A percentile compares a stretch with the other conserved stretches of the same genome.
These are phyloP conservation scores for Sporothrix phasma DNA, from an alignment of 2,329 filamentous ascomycete species.

Conservation along the genomic window DNA sequence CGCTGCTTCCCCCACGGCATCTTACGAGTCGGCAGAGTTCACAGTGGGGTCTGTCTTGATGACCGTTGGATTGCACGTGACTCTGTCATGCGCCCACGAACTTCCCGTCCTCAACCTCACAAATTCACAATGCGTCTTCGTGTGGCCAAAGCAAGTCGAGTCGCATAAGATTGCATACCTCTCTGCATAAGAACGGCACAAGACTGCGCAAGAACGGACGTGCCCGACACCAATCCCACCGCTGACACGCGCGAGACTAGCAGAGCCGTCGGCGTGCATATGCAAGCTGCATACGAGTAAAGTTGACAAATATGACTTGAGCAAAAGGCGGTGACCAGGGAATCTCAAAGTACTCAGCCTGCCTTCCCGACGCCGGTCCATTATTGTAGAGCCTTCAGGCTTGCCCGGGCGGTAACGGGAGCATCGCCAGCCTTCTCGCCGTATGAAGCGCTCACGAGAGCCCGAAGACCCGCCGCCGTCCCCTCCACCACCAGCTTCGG, in stretches of 20 bases:
- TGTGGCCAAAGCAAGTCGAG: too few species aligned
- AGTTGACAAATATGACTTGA: not conserved
- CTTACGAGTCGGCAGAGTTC: not conserved
- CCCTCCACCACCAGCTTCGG: slow-evolving; percentile 3
- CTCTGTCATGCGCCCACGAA: too few species aligned
- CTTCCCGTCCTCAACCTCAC: too few species aligned
- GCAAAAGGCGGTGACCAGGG: slow-evolving; percentile 4
- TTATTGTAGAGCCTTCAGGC: too few species aligned
- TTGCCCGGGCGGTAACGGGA: not conserved
- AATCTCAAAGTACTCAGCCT: not conserved
- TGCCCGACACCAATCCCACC: not conserved
- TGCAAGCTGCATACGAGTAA: slow-evolving; percentile 5
- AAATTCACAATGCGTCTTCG: too few species aligned
- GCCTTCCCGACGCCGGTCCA: not conserved
- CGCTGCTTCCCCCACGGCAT: not conserved
- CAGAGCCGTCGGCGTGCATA: not conserved
- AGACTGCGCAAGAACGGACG: not conserved
- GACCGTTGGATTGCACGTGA: not conserved
- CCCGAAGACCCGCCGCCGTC: slow-evolving; percentile 35
- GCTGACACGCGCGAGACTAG: not conserved
- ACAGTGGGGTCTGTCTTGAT: not conserved
- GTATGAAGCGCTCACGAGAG: slow-evolving; percentile 56
- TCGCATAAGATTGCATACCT: too few species aligned
- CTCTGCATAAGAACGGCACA: not conserved
- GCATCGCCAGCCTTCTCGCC: not conserved